phyloP scores from a whole-genome alignment of 495 filamentous ascomycete genomes.

The Trichoderma asperelloides region DNA sequence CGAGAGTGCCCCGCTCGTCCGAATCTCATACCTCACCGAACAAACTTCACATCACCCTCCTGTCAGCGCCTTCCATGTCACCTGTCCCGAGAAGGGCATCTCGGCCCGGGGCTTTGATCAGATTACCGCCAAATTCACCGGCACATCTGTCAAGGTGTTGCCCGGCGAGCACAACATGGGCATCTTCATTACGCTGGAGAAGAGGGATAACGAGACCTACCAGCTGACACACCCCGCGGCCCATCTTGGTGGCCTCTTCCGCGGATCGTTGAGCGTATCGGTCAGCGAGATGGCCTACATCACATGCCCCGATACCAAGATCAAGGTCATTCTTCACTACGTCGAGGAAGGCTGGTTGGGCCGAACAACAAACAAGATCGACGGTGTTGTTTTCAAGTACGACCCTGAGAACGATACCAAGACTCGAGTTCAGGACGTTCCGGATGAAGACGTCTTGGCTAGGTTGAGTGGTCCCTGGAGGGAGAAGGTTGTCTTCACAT shows the following conservation, averaged over 20 bases:
- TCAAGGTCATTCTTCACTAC: constrained; percentile 88
- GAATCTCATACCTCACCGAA: constrained; percentile 88
- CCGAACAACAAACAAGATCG: constrained; percentile 79
- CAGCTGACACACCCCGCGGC: constrained; percentile 90
- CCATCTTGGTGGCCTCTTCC: constrained; percentile 80
- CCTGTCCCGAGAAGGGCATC: constrained; percentile 86
- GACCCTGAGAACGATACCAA: constrained; percentile 73
- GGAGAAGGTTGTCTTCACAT: constrained; percentile 44
- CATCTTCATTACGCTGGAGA: constrained; percentile 83
- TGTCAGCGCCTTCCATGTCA: constrained; percentile 90
- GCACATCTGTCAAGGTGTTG: constrained; percentile 82
- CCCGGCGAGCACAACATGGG: constrained; percentile 90
- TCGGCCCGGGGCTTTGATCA: constrained; percentile 89
- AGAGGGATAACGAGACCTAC: constrained; percentile 78
- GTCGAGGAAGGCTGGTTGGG: constrained; percentile 92
- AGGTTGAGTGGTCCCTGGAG: constrained; percentile 77
- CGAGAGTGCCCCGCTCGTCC: constrained; percentile 43
- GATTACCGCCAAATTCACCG: constrained; percentile 94
- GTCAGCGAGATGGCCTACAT: constrained; percentile 84
- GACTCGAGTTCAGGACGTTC: constrained; percentile 71
- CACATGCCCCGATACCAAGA: constrained; percentile 74
- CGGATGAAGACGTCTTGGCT: constrained; percentile 73
- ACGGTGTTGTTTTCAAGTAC: constrained; percentile 85
- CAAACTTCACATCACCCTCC: constrained; percentile 98
- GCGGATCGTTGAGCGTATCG: constrained; percentile 72